Evolutionary conservation across 2,329 filamentous ascomycete species (phyloP).

Genomic region (Ascochyta lentis): DNA sequence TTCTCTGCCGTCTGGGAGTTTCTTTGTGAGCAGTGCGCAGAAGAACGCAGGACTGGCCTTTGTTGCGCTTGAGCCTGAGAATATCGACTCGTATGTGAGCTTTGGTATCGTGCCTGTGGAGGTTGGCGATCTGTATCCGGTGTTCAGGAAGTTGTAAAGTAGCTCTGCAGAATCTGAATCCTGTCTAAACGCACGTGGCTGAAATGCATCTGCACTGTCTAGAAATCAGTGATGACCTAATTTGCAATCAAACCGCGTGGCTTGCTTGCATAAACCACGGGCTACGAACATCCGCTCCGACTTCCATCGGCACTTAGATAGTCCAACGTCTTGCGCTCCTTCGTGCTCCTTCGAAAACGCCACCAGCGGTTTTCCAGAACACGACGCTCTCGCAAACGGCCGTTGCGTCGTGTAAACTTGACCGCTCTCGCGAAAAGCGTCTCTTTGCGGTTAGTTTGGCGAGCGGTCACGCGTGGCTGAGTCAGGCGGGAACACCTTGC

Average conservation of each 20-base stretch:
- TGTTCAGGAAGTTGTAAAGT: slow-evolving; percentile 36
- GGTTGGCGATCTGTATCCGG: slow-evolving; percentile 44
- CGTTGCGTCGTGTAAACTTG: slow-evolving; percentile 11
- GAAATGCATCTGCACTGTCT: not conserved
- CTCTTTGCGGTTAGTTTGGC: slow-evolving; percentile 19
- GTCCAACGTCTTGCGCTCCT: not conserved
- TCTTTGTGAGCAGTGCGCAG: slow-evolving; percentile 43
- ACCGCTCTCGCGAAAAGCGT: slow-evolving; percentile 16
- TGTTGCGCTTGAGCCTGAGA: slow-evolving; percentile 49
- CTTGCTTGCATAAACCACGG: not conserved
- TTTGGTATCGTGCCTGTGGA: slow-evolving; percentile 47
- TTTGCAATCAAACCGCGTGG: not conserved
- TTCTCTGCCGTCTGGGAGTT: slow-evolving; percentile 42
- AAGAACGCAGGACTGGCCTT: slow-evolving; percentile 49
- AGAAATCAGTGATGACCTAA: not conserved
- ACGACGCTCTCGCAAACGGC: slow-evolving; percentile 4
- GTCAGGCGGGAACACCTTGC: slow-evolving; percentile 11
- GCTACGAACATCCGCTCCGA: not conserved
- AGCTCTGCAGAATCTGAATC: not conserved
- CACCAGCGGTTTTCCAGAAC: slow-evolving; percentile 15
- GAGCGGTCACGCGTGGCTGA: slow-evolving; percentile 18
- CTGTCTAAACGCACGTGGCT: not conserved
- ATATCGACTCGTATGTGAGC: slow-evolving; percentile 47
- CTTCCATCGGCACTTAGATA: not conserved
- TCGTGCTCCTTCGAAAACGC: slow-evolving; percentile 7